Conservation (phyloP, 495 filamentous ascomycete species). For the Staphylotrichum tortipilum region DNA sequence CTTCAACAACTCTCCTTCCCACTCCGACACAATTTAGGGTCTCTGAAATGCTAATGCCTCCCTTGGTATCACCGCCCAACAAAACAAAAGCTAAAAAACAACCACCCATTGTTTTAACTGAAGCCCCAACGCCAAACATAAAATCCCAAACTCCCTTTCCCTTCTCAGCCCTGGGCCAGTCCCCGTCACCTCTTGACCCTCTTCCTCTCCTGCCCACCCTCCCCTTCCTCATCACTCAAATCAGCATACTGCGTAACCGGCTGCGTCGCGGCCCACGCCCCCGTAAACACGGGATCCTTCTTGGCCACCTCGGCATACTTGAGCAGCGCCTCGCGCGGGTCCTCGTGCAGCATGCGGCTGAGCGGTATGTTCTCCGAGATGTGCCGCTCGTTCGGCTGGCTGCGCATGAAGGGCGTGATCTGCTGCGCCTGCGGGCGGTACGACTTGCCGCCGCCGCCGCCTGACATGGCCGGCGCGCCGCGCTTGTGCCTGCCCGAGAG, state of each 20-base stretch:
- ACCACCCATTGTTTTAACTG: background rate
- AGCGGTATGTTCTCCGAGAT: constrained; percentile 80
- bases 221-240: constrained; percentile 81
- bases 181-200: constrained; percentile 40
- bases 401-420: constrained; percentile 86
- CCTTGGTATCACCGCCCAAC: no score
- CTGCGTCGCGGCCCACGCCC: constrained; percentile 86
- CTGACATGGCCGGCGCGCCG: constrained; percentile 62
- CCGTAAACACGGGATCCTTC: constrained; percentile 89
- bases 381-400: constrained; percentile 81
- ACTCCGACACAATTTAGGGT: no score
- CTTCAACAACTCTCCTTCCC: no score
- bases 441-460: no score
- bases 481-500: constrained; percentile 27
- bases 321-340: constrained; percentile 85
- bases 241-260: constrained; percentile 88
- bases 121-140: background rate
- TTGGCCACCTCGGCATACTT: constrained; percentile 93
- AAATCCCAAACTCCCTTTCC: no score
- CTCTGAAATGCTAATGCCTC: background rate
- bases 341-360: constrained; percentile 93
- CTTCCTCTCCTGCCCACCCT: constrained; percentile 63
- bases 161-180: no score
- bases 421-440: constrained; percentile 70
- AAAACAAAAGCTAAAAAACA: no score